These are phyloP conservation scores for Pseudozyma thailandica DNA, from an alignment of 1,284 basidiomycete genomes.

Conservation along the genomic window DNA sequence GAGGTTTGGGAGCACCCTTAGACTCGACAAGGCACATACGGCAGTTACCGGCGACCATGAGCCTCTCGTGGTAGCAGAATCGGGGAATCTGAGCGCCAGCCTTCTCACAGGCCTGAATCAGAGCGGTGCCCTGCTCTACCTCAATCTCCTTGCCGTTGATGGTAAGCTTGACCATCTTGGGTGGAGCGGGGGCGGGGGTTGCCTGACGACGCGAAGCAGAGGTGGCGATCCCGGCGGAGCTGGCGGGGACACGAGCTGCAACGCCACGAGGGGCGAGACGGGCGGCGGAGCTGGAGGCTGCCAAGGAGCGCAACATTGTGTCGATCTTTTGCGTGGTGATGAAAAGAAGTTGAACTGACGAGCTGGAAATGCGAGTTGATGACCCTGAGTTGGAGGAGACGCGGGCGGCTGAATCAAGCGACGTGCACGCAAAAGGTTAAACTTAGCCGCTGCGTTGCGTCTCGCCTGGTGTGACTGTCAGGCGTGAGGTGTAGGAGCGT, in stretches of 20 bases:
- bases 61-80: conserved; percentile 91
- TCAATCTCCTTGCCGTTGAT: conserved; percentile 68
- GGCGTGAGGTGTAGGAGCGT: conserved; percentile 10
- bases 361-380: background rate
- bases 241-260: conserved; percentile 21
- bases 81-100: conserved; percentile 70
- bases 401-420: background rate
- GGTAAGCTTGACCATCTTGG: conserved; percentile 67
- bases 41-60: conserved; percentile 67
- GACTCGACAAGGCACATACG: conserved; percentile 91
- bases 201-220: conserved; percentile 53
- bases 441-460: conserved; percentile 11
- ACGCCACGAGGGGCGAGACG: conserved; percentile 34
- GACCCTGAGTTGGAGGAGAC: background rate
- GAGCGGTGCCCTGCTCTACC: conserved; percentile 70
- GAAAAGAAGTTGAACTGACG: background rate
- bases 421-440: conserved; percentile 10
- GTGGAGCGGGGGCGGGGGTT: conserved; percentile 56
- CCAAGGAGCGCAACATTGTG: conserved; percentile 50
- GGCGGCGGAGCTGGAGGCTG: conserved; percentile 43
- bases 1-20: conserved; percentile 90
- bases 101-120: conserved; percentile 89
- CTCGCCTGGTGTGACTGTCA: conserved; percentile 30
- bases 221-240: conserved; percentile 50
- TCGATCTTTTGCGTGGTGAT: conserved; percentile 1